Percentiles rank a stretch among this genome's conserved stretches.
Conservation (phyloP, 2,329 filamentous ascomycete genomes). For the Fusarium anguioides region DNA sequence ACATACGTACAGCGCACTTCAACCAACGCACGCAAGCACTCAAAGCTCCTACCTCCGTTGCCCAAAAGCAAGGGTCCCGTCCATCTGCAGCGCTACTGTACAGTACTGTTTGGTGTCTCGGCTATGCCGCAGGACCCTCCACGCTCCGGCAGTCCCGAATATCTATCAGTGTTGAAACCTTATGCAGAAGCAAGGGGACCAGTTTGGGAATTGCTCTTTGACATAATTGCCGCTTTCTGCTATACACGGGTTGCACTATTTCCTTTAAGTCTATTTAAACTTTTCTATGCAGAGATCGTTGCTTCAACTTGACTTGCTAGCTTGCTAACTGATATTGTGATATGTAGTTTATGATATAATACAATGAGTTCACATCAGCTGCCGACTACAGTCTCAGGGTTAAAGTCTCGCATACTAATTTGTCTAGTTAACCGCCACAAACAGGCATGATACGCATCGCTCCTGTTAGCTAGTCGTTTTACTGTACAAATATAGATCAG, state of each 20-base stretch:
- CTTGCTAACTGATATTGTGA: not conserved
- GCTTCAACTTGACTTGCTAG: not conserved
- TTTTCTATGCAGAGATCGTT: not conserved
- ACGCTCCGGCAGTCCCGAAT: constrained; percentile 32
- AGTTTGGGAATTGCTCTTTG: not conserved
- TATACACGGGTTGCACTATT: not conserved
- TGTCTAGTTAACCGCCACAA: constrained; percentile 9
- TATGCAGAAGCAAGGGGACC: not conserved
- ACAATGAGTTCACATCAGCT: not conserved
- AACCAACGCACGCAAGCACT: constrained; percentile 19
- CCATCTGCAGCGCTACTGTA: constrained; percentile 16
- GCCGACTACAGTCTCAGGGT: not conserved
- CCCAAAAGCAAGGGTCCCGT: constrained; percentile 12
- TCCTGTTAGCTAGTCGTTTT: not conserved
- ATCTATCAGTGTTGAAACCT: not conserved
- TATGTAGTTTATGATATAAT: not conserved
- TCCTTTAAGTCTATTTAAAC: constrained; percentile 9
- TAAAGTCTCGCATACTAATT: constrained; percentile 7
- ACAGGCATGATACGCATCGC: constrained; percentile 8
- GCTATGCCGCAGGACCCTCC: constrained; percentile 26
- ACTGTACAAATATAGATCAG: no score
- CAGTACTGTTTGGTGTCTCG: constrained; percentile 19
- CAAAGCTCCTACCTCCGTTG: no score
- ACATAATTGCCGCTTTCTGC: constrained; percentile 1
- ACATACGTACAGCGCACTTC: not conserved